Conservation (phyloP, 441 rosid species). For the Pelargonium cotyledonis region DNA sequence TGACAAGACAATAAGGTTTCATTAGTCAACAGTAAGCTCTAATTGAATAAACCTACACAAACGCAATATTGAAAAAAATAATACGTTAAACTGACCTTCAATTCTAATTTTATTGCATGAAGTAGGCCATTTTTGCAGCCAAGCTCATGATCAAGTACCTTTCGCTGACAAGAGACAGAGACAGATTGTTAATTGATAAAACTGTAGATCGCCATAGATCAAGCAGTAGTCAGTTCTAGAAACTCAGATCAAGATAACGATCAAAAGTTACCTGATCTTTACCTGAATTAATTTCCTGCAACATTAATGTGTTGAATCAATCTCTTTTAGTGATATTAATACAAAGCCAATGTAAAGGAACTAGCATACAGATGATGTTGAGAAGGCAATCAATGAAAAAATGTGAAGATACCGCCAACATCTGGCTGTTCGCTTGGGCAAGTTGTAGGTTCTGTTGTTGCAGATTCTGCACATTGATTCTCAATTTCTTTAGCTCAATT, state of each 20-base stretch:
- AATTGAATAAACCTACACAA: neutral
- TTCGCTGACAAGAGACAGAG: conserved; percentile 31
- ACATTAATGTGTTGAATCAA: conserved; percentile 19
- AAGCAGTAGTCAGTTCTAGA: conserved; percentile 11
- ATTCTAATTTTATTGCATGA: conserved; percentile 34
- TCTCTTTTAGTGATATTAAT: conserved; percentile 8
- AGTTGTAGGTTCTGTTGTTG: conserved; percentile 55
- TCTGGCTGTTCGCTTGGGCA: conserved; percentile 54
- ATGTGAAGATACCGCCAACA: conserved; percentile 42
- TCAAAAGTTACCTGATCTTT: conserved; percentile 40
- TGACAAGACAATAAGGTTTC: conserved; percentile 1
- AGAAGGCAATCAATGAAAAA: conserved; percentile 14
- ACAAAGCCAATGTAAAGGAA: conserved; percentile 1
- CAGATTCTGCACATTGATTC: conserved; percentile 41
- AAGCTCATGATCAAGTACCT: conserved; percentile 44
- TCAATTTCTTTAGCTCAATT: conserved; percentile 44
- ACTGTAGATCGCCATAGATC: conserved; percentile 2
- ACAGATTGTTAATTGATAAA: conserved; percentile 14
- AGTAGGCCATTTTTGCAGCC: conserved; percentile 45
- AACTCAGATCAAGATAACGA: conserved; percentile 11
- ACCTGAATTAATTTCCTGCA: conserved; percentile 48
- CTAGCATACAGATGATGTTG: conserved; percentile 7
- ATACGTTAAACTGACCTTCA: conserved; percentile 26
- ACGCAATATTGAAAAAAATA: conserved; percentile 16
- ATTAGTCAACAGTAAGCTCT: conserved; percentile 9